phyloP scores from a whole-genome alignment of 768 basidiomycete species.

The Nevesoporus exiguus region DNA sequence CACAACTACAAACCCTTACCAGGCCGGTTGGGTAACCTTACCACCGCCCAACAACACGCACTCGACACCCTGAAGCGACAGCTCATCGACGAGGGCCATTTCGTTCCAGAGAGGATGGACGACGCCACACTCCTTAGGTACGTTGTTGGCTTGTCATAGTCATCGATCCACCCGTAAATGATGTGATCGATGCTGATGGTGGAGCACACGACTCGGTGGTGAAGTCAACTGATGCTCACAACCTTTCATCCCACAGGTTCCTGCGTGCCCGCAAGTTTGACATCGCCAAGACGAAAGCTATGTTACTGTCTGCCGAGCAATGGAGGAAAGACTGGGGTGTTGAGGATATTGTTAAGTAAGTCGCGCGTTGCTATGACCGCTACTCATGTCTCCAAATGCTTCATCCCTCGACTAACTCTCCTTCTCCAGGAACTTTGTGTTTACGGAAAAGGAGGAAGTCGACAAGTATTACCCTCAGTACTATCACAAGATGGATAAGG shows the following conservation, averaged over 20 bases:
- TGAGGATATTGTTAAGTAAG: conserved; percentile 67
- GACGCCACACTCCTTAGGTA: conserved; percentile 69
- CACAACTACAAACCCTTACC: conserved; percentile 63
- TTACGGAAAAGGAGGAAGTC: conserved; percentile 77
- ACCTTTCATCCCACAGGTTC: conserved; percentile 50
- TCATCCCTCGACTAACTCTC: background rate
- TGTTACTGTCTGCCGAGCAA: conserved; percentile 78
- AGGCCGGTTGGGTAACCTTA: conserved; percentile 79
- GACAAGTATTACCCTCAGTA: conserved; percentile 94
- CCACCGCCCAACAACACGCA: conserved; percentile 53
- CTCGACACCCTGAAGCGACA: conserved; percentile 68
- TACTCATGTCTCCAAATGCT: background rate
- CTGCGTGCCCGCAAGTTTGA: conserved; percentile 93
- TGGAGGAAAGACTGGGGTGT: conserved; percentile 89
- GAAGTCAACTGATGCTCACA: background rate
- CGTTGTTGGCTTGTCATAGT: conserved; percentile 12
- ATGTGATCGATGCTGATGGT: conserved; percentile 16
- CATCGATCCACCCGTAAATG: background rate
- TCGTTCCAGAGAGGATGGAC: conserved; percentile 63
- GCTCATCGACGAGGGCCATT: conserved; percentile 55
- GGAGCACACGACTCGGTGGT: background rate
- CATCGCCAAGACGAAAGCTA: conserved; percentile 71
- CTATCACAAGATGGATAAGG: conserved; percentile 96
- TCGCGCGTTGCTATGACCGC: conserved; percentile 3
- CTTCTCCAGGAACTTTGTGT: conserved; percentile 69